Evolutionary conservation across 129 eudicot genomes (phyloP).

Genomic region (Chrysanthemum makinoi): DNA sequence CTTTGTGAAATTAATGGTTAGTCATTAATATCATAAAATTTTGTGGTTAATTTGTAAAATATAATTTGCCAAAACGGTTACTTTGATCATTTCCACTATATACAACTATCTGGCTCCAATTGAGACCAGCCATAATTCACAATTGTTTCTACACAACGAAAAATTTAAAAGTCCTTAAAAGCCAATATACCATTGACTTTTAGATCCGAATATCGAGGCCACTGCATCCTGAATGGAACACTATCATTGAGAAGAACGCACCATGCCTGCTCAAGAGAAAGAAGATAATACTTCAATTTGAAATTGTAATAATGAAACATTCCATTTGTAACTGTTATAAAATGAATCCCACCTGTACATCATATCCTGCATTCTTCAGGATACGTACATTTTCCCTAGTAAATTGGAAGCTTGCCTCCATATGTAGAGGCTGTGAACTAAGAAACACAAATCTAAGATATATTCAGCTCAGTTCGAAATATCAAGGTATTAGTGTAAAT

Average conservation of each 20-base stretch:
- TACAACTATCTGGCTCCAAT: neutral
- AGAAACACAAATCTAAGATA: too few species aligned
- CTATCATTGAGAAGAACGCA: constrained; percentile 66
- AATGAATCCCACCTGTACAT: constrained; percentile 48
- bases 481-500: too few species aligned
- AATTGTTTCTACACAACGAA: neutral
- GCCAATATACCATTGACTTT: constrained; percentile 51
- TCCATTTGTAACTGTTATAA: constrained; percentile 5
- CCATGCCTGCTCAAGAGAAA: constrained; percentile 49
- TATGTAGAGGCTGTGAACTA: constrained; percentile 45
- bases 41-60: too few species aligned
- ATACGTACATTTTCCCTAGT: constrained; percentile 43
- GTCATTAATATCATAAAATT: too few species aligned
- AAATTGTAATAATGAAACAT: neutral
- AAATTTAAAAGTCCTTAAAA: neutral
- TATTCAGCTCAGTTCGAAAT: too few species aligned
- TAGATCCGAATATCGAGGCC: constrained; percentile 63
- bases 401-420: constrained; percentile 49
- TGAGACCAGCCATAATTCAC: constrained; percentile 1
- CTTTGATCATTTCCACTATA: too few species aligned
- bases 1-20: too few species aligned
- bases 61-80: too few species aligned
- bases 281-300: neutral
- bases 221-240: constrained; percentile 69
- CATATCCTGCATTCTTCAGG: constrained; percentile 43